Conservation (phyloP, 2,329 filamentous ascomycete genomes). For the Colletotrichum sp. region DNA sequence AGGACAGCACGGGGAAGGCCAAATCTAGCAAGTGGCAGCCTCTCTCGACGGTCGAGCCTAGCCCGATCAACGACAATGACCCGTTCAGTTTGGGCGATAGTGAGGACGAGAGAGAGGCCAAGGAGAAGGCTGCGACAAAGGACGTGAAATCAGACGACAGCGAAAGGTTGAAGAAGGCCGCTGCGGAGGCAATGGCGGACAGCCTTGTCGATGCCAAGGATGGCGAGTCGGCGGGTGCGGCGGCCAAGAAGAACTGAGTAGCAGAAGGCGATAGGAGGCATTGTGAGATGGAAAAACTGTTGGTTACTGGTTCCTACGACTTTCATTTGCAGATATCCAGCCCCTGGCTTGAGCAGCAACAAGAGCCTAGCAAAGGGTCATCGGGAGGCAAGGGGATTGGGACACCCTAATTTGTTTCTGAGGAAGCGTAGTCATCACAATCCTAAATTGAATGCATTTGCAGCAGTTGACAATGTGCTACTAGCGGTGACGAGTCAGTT, state of each 20-base stretch:
- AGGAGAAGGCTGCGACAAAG: constrained; percentile 61
- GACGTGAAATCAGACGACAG: constrained; percentile 59
- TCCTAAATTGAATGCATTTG: constrained; percentile 3
- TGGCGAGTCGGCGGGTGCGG: constrained; percentile 32
- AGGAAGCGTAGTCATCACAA: constrained; percentile 16
- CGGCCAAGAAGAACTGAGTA: constrained; percentile 38
- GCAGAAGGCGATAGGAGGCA: not conserved
- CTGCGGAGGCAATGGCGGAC: constrained; percentile 65
- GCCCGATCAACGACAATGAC: constrained; percentile 71
- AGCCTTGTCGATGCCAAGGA: constrained; percentile 51
- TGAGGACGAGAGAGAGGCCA: constrained; percentile 86
- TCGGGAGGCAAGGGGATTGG: constrained; percentile 16
- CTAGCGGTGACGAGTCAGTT: not conserved
- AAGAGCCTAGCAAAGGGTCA: not conserved
- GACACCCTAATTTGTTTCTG: constrained; percentile 13
- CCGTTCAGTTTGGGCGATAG: constrained; percentile 96
- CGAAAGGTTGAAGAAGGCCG: constrained; percentile 69
- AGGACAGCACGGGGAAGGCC: constrained; percentile 51
- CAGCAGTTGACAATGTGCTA: not conserved
- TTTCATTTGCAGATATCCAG: constrained; percentile 21
- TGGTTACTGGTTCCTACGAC: not conserved
- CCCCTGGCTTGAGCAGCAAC: constrained; percentile 6
- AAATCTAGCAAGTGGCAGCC: constrained; percentile 98
- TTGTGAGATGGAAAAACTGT: not conserved
- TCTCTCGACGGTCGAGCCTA: constrained; percentile 80